phyloP scores from a whole-genome alignment of 768 basidiomycete species.

The Dioszegia crocea region DNA sequence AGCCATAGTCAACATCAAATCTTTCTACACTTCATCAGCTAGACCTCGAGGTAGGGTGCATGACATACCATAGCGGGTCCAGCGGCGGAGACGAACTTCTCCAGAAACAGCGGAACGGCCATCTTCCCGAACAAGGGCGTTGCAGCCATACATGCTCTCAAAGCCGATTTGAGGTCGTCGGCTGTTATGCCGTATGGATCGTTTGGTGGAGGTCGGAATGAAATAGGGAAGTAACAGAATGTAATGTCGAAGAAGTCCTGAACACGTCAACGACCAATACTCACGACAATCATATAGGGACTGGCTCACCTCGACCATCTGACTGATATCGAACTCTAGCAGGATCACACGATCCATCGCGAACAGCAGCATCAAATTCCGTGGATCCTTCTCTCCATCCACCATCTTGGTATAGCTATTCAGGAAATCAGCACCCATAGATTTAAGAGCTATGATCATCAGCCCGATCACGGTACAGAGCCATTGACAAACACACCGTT shows the following conservation, averaged over 20 bases:
- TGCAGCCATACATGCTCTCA: conserved; percentile 65
- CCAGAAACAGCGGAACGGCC: conserved; percentile 81
- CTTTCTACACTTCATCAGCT: conserved; percentile 57
- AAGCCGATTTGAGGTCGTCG: conserved; percentile 71
- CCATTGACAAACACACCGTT: conserved; percentile 60
- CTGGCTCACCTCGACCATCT: conserved; percentile 74
- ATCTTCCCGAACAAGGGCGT: conserved; percentile 76
- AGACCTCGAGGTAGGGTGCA: background rate
- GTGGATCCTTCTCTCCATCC: conserved; percentile 94
- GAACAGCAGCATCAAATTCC: conserved; percentile 86
- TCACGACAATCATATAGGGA: no score
- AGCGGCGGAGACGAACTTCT: conserved; percentile 80
- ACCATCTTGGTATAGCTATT: conserved; percentile 71
- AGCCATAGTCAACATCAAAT: conserved; percentile 74
- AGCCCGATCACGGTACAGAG: background rate
- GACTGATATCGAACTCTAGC: conserved; percentile 76
- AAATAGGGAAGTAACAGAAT: conserved; percentile 98
- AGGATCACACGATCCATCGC: conserved; percentile 78
- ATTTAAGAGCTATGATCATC: conserved; percentile 59
- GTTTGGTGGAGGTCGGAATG: conserved; percentile 86
- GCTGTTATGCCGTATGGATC: conserved; percentile 89
- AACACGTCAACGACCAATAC: no score
- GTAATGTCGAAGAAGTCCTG: conserved; percentile 92
- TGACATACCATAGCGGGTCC: conserved; percentile 70
- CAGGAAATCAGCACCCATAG: conserved; percentile 68